Evolutionary conservation across 192 early-diverging fungal species (phyloP).

Genomic region (Physocladia obscura): DNA sequence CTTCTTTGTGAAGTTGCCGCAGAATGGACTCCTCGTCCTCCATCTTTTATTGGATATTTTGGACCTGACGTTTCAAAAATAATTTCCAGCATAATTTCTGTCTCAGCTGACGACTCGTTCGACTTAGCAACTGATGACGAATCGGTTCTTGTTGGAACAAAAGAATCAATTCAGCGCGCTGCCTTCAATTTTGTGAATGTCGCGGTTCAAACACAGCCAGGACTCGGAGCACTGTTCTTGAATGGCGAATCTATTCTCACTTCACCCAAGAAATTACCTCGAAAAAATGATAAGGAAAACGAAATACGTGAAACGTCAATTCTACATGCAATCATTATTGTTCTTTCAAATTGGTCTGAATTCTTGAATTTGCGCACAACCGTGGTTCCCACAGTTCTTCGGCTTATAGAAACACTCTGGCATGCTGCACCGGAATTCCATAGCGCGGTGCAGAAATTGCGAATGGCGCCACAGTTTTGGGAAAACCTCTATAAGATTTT

Average conservation of each 20-base stretch:
- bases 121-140: neutral
- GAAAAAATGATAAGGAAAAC: neutral
- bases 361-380: conserved; percentile 18
- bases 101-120: conserved; percentile 16
- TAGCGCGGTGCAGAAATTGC: conserved; percentile 24
- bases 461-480: conserved; percentile 37
- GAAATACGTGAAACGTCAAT: conserved; percentile 1
- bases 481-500: conserved; percentile 25
- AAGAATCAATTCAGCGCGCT: conserved; percentile 38
- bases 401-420: conserved; percentile 42
- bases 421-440: conserved; percentile 32
- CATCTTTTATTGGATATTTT: conserved; percentile 54
- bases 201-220: conserved; percentile 47
- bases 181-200: conserved; percentile 38
- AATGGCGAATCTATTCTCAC: conserved; percentile 13
- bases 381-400: conserved; percentile 33
- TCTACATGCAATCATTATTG: neutral
- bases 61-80: conserved; percentile 35
- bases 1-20: conserved; percentile 44
- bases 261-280: neutral
- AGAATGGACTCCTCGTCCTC: conserved; percentile 47
- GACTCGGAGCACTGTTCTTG: conserved; percentile 45
- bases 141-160: neutral
- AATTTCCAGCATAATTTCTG: conserved; percentile 33
- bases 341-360: conserved; percentile 24